Percentiles rank a stretch among this genome's conserved stretches.
phyloP scores from a whole-genome alignment of 164 flowering plant genomes.

The Paratinospora sagittata region DNA sequence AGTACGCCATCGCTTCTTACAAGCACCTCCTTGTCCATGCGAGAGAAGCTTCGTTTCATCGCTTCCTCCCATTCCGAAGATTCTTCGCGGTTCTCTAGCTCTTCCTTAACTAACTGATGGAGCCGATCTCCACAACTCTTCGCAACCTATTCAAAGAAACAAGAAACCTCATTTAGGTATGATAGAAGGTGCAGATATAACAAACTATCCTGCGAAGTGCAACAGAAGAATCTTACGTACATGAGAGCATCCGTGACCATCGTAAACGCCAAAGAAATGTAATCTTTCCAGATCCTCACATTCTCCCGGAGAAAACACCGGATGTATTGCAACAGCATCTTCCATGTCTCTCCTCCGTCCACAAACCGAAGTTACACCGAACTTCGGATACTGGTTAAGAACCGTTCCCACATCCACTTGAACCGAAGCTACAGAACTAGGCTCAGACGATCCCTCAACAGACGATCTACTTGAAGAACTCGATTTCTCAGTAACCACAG shows the following conservation, averaged over 20 bases:
- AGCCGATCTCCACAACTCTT: conserved; percentile 57
- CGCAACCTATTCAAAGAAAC: conserved; percentile 52
- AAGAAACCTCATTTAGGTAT: too few relatives aligned
- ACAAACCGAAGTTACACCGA: too few relatives aligned
- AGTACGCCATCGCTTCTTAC: too few relatives aligned
- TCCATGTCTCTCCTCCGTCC: too few relatives aligned
- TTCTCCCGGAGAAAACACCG: too few relatives aligned
- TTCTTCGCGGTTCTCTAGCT: conserved; percentile 27
- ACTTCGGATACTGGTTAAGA: too few relatives aligned
- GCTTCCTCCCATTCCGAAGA: conserved; percentile 38
- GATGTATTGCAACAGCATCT: too few relatives aligned
- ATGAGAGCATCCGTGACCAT: conserved; percentile 96
- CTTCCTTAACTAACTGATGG: too few relatives aligned
- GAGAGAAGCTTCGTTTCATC: conserved; percentile 51
- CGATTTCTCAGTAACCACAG: conserved; percentile 1
- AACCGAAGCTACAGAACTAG: background rate
- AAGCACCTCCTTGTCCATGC: conserved; percentile 78
- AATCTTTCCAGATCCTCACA: too few relatives aligned
- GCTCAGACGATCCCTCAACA: background rate
- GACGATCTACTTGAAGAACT: background rate
- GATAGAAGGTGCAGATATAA: too few relatives aligned
- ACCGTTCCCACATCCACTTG: conserved; percentile 33
- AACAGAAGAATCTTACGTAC: conserved; percentile 29
- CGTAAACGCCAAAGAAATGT: too few relatives aligned
- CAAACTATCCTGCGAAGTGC: background rate